These are phyloP conservation scores for Lophiotrema nucula DNA, from an alignment of 495 filamentous ascomycete species.

Conservation along the genomic window DNA sequence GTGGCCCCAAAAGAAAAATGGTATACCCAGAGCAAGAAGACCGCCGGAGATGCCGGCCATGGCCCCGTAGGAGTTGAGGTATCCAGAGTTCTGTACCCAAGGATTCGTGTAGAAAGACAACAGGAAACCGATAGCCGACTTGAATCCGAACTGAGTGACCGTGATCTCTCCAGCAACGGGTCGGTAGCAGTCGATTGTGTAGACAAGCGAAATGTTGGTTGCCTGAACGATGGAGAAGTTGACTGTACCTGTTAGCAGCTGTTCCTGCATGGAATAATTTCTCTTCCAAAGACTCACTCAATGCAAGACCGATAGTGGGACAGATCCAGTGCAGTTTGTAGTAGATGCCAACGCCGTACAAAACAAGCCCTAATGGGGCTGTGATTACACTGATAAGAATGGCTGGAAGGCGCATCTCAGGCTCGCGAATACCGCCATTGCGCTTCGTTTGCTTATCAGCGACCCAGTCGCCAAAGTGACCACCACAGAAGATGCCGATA, in stretches of 20 bases:
- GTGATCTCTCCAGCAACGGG: constrained; percentile 55
- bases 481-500: constrained; percentile 51
- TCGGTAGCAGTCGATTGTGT: constrained; percentile 56
- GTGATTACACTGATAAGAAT: constrained; percentile 48
- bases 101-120: constrained; percentile 60
- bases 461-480: constrained; percentile 50
- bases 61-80: constrained; percentile 51
- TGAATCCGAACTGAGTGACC: constrained; percentile 53
- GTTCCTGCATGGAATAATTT: too few relatives aligned
- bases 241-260: constrained; percentile 27
- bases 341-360: constrained; percentile 55
- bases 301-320: constrained; percentile 51
- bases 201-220: constrained; percentile 54
- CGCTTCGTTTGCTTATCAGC: constrained; percentile 53
- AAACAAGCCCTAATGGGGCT: constrained; percentile 47
- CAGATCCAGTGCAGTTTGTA: constrained; percentile 55
- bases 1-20: constrained; percentile 53
- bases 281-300: constrained; percentile 35
- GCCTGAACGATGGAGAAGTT: constrained; percentile 54
- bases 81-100: constrained; percentile 54
- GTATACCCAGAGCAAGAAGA: constrained; percentile 43
- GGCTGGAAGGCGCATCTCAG: constrained; percentile 56
- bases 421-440: constrained; percentile 53
- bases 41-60: constrained; percentile 53
- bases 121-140: constrained; percentile 57